Percentiles rank a stretch among this genome's conserved stretches.
Conservation (phyloP, 2,329 filamentous ascomycete genomes). For the Aspergillus sp. region DNA sequence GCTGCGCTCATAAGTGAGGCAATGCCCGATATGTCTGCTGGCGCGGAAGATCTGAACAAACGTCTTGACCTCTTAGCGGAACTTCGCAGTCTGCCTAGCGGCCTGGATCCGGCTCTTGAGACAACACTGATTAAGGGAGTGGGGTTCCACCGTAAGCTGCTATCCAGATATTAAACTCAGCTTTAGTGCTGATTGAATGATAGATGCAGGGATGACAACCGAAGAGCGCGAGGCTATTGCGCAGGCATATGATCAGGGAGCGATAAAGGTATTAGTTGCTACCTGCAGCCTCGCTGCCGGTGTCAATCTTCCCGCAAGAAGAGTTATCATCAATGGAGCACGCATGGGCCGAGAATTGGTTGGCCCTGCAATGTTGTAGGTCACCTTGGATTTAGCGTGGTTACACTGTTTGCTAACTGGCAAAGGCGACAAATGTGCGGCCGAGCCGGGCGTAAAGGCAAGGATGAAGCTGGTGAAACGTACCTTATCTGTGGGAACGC, state of each 20-base stretch:
- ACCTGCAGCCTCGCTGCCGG: conserved; percentile 80
- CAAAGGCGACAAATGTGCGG: conserved; percentile 72
- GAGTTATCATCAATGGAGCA: conserved; percentile 73
- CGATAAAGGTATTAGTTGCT: conserved; percentile 69
- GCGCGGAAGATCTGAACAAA: conserved; percentile 53
- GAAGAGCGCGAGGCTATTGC: conserved; percentile 74
- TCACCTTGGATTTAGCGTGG: background rate
- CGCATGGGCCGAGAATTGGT: conserved; percentile 75
- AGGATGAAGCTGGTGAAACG: conserved; percentile 74
- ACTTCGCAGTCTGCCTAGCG: conserved; percentile 64
- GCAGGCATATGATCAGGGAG: conserved; percentile 67
- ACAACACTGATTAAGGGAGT: conserved; percentile 67
- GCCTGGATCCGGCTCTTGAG: conserved; percentile 64
- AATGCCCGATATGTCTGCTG: conserved; percentile 55
- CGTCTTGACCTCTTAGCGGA: conserved; percentile 66
- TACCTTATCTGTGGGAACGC: conserved; percentile 70
- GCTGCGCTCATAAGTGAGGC: conserved; percentile 67
- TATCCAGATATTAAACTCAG: background rate
- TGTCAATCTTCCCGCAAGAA: conserved; percentile 71
- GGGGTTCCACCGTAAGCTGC: conserved; percentile 68
- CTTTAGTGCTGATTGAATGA: conserved; percentile 28
- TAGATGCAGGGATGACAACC: conserved; percentile 58
- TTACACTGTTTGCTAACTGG: conserved; percentile 21
- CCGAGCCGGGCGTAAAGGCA: conserved; percentile 74
- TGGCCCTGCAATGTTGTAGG: conserved; percentile 71